Evolutionary conservation across 1,139 yeast genomes (phyloP), one percentile per base, ranked within the genome.

Genomic region (Pichia sp.): DNA sequence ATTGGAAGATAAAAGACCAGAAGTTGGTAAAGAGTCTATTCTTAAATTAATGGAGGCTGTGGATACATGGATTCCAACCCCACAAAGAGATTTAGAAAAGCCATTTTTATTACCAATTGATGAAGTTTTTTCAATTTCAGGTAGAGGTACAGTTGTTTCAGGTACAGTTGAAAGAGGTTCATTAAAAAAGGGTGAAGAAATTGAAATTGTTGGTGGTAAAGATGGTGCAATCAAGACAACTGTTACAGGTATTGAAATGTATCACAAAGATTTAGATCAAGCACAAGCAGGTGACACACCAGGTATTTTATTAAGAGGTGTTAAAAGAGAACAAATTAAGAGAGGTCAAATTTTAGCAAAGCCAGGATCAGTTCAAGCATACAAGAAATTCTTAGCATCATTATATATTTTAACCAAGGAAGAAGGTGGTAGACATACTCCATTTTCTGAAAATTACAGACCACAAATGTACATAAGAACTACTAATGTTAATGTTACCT

Each of bases 271-370:
- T 70, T 82, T 92, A 65, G 97, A 89, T 73, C 79, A 82, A 64
- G 97, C 97, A 59, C 85, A 85, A 82, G 97, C 97, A 64, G 98
- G 98, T 77, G 98, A 92, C 76, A 92, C 94, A 72, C 95, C 96
- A 69, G 98, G 98, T 74, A 82, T 92, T 63, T 77, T 92, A 70
- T 79, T 92, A 69, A 89, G 98, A 80, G 98, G 98, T 79, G 81
- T 90, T 68, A 90, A 89, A 82, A 89, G 97, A 77, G 98, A 92
- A 67, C 96, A 92, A 67, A 77, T 92, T 62, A 79, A 80, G 72
- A 88, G 98, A 76, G 98, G 98, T 75, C 92, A 92, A 97, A 95
- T 92, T 61, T 76, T 90, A 65, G 85, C 95, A 65, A 89, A 89
- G 77, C 92, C 96, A 62, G 90, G 88, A 59, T 75, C 95, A 58